These are phyloP conservation scores for Epicoccum sorghinum DNA, from an alignment of 2,329 filamentous ascomycete genomes.

Conservation along the genomic window DNA sequence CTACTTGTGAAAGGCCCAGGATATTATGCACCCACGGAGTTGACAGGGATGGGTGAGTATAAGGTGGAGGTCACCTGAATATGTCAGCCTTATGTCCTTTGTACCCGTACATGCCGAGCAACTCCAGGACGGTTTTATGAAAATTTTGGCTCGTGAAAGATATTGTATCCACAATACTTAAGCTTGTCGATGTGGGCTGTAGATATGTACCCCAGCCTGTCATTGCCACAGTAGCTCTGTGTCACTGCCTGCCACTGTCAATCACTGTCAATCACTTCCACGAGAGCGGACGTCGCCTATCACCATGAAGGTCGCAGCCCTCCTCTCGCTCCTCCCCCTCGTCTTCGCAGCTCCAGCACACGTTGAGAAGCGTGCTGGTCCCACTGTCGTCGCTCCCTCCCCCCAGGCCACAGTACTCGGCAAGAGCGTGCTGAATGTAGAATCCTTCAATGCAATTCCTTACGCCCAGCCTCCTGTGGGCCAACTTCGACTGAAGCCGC, in stretches of 20 bases:
- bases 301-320: constrained; percentile 37
- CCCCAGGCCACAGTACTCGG: constrained; percentile 62
- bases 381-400: constrained; percentile 61
- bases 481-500: constrained; percentile 70
- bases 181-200: not conserved
- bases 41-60: not conserved
- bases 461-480: constrained; percentile 74
- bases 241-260: too few species aligned
- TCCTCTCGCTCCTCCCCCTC: constrained; percentile 36
- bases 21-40: constrained; percentile 7
- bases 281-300: not conserved
- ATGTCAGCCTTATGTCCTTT: not conserved
- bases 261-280: not conserved
- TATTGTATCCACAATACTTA: constrained; percentile 4
- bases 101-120: constrained; percentile 4
- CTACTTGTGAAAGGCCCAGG: not conserved
- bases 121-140: not conserved
- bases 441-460: constrained; percentile 76
- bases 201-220: not conserved
- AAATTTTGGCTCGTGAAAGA: constrained; percentile 13
- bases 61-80: constrained; percentile 11
- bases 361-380: constrained; percentile 55
- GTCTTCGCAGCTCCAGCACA: constrained; percentile 42
- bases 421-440: constrained; percentile 56
- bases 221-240: too few species aligned